phyloP scores from a whole-genome alignment of 495 filamentous ascomycete genomes.

The Apiosordaria backusii region DNA sequence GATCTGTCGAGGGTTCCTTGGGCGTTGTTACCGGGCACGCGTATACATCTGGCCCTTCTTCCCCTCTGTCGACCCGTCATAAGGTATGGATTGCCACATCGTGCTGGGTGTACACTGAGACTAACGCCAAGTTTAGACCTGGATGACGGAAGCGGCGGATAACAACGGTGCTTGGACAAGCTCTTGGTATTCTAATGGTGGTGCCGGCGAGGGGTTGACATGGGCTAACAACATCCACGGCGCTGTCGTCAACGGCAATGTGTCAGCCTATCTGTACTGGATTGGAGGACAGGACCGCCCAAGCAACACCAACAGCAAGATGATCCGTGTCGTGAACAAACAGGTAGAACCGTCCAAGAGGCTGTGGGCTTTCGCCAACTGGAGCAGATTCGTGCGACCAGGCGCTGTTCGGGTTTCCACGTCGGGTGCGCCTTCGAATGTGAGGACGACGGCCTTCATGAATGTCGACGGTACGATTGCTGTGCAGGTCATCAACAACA shows the following conservation, averaged over 20 bases:
- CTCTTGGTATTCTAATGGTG: constrained; percentile 48
- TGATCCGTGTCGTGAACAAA: constrained; percentile 36
- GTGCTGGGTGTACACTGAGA: neutral
- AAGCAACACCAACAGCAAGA: constrained; percentile 39
- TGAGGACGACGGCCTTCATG: constrained; percentile 43
- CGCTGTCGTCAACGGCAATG: constrained; percentile 41
- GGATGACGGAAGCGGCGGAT: constrained; percentile 54
- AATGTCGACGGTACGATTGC: constrained; percentile 46
- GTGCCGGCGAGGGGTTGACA: constrained; percentile 47
- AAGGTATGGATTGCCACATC: neutral
- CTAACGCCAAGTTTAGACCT: constrained; percentile 23
- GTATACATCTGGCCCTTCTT: constrained; percentile 41
- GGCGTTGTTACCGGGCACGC: constrained; percentile 44
- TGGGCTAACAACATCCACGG: constrained; percentile 55
- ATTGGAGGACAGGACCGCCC: constrained; percentile 41
- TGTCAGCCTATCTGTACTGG: constrained; percentile 53
- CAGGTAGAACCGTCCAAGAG: constrained; percentile 37
- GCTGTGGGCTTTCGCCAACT: constrained; percentile 50
- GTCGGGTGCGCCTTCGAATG: constrained; percentile 24
- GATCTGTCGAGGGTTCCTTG: constrained; percentile 40
- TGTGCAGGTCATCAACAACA: constrained; percentile 49
- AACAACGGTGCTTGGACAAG: constrained; percentile 41
- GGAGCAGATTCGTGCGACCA: constrained; percentile 43
- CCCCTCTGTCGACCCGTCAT: constrained; percentile 38
- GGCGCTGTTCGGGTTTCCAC: constrained; percentile 45